phyloP scores from a whole-genome alignment of 2,329 filamentous ascomycete genomes.

The Tothia fuscella region DNA sequence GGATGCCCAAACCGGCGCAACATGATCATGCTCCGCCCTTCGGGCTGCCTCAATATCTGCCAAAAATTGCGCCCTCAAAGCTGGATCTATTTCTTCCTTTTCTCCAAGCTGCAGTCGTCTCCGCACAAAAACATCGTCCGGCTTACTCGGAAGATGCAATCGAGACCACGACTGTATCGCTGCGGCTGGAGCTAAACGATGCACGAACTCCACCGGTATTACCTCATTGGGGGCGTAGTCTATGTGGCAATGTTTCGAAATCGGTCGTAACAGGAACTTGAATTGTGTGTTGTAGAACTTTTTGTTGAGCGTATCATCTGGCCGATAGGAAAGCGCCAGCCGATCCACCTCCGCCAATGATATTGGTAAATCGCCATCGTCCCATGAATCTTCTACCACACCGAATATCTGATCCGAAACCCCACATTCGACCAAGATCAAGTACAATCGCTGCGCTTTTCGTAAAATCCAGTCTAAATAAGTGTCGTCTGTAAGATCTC shows the following conservation, averaged over 20 bases:
- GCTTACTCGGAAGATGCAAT: constrained; percentile 52
- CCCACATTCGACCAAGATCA: constrained; percentile 58
- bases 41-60: constrained; percentile 48
- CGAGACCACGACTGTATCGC: constrained; percentile 41
- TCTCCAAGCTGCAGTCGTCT: constrained; percentile 43
- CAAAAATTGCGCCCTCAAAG: constrained; percentile 42
- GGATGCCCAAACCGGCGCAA: constrained; percentile 59
- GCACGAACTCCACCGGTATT: constrained; percentile 55
- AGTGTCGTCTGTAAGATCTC: constrained; percentile 56
- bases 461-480: constrained; percentile 69
- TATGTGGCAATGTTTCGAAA: constrained; percentile 49
- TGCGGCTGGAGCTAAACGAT: constrained; percentile 41
- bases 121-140: constrained; percentile 45
- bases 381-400: constrained; percentile 64
- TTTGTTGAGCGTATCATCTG: constrained; percentile 51
- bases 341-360: constrained; percentile 52
- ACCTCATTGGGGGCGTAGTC: constrained; percentile 56
- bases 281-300: constrained; percentile 63
- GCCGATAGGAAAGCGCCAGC: constrained; percentile 46
- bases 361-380: constrained; percentile 63
- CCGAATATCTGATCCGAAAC: constrained; percentile 64
- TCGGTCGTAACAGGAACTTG: constrained; percentile 52
- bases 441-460: constrained; percentile 56
- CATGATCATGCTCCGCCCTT: constrained; percentile 52
- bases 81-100: constrained; percentile 19